Percentiles rank a stretch among this genome's conserved stretches.
Evolutionary conservation across 768 basidiomycete species (phyloP).

Genomic region (Rhizopogon sp.): DNA sequence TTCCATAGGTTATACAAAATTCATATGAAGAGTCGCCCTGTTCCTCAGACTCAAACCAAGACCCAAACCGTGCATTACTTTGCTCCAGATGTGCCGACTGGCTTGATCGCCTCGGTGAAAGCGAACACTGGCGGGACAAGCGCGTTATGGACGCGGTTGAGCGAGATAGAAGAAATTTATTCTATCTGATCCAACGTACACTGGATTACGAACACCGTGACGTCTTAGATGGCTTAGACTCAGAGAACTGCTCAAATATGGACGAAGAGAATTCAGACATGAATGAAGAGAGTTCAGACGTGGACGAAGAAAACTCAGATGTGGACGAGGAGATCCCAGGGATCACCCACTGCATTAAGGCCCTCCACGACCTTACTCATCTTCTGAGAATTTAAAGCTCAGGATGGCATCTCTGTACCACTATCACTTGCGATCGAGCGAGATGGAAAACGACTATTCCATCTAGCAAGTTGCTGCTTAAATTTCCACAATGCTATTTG

Average conservation of each 20-base stretch:
- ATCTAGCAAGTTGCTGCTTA: constrained; percentile 15
- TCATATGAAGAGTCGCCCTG: not conserved
- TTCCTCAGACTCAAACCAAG: not conserved
- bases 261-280: no score
- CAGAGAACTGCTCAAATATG: no score
- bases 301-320: no score
- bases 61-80: not conserved
- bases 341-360: constrained; percentile 4
- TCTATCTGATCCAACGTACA: constrained; percentile 12
- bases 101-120: not conserved
- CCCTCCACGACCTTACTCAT: constrained; percentile 12
- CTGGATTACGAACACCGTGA: constrained; percentile 16
- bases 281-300: no score
- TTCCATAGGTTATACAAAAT: no score
- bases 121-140: not conserved
- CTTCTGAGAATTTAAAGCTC: constrained; percentile 8
- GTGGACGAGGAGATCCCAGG: not conserved
- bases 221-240: constrained; percentile 7
- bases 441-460: constrained; percentile 15
- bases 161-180: constrained; percentile 12
- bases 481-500: no score
- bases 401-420: constrained; percentile 7
- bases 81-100: not conserved
- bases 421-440: constrained; percentile 16
- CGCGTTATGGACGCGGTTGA: constrained; percentile 14